phyloP scores from a whole-genome alignment of 2,329 filamentous ascomycete species.

The Penicillium olsonii region DNA sequence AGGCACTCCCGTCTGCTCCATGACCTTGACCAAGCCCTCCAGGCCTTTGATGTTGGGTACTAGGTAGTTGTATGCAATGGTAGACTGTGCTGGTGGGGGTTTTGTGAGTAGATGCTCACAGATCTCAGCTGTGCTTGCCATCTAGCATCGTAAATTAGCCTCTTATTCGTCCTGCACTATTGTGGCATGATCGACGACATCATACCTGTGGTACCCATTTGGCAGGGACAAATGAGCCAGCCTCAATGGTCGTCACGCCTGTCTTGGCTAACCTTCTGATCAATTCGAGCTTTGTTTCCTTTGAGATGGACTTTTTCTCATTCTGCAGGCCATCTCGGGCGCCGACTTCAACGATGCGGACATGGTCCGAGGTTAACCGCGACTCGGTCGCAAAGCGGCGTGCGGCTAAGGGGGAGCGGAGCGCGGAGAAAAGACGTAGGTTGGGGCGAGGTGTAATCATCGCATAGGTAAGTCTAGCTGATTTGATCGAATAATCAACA shows the following conservation, averaged over 20 bases:
- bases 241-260: conserved; percentile 53
- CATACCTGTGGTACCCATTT: conserved; percentile 58
- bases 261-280: conserved; percentile 51
- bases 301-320: conserved; percentile 51
- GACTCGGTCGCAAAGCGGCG: conserved; percentile 43
- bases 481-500: not conserved
- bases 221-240: conserved; percentile 55
- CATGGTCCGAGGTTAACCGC: conserved; percentile 49
- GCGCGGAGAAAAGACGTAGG: conserved; percentile 31
- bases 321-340: conserved; percentile 57
- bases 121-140: conserved; percentile 65
- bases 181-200: conserved; percentile 5
- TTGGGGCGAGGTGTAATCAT: conserved; percentile 29
- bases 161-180: not conserved
- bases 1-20: conserved; percentile 45
- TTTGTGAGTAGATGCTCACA: conserved; percentile 55
- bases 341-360: conserved; percentile 57
- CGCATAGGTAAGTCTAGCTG: not conserved
- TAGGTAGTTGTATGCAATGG: conserved; percentile 66
- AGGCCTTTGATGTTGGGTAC: conserved; percentile 65
- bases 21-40: conserved; percentile 59
- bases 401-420: conserved; percentile 22
- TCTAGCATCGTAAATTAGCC: conserved; percentile 43
- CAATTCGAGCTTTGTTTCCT: conserved; percentile 52
- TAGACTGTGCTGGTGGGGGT: conserved; percentile 51